Evolutionary conservation across 2,329 filamentous ascomycete genomes (phyloP), one percentile per base, ranked within the genome.

Genomic region (Cladorrhinum sp.): DNA sequence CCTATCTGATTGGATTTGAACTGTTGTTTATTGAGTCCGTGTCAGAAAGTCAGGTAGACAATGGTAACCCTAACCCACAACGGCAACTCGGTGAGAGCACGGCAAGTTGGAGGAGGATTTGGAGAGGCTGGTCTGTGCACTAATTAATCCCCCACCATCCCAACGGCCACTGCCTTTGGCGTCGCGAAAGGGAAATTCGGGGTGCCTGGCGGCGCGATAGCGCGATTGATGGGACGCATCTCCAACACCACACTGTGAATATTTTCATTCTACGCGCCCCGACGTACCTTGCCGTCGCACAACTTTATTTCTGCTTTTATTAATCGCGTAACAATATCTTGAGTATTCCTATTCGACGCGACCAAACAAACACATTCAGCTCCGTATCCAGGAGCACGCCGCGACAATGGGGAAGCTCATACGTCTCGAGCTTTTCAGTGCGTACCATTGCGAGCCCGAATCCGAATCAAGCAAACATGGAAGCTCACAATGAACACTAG

Each of bases 381-480:
- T 64, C 62, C 61, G 50, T 62, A 58, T 53, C 22, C 27, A 13
- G 55, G 60, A 62, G 67, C 64, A 62, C 4, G 50, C 63, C 62
- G 68, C 74, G 78, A 87, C 75, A 65, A 98, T 99, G 95, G 93
- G 93, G 67, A 98, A 98, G 78, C 88, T 99, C 71, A 91, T 96
- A 71, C 89, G 92, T 64, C 86, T 99, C 56, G 93, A 98, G 81
- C 83, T 99, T 64, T 96, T 90, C 79, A 97, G 92, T 95, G 81
- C 66, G 87, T 79, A 16, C 23, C 48, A 53, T 45, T 22, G 41
- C 41, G 7, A 45, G 20, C 10, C 38, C 45, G 16, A 45, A 22
- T 27, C 27, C 55, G 24, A 38, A 9, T 50, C n/a, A 51, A 57
- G 8, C 16, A 25, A n/a, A 32, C 9, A 38, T 32, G 57, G 50